These are phyloP conservation scores for Leccinum pallidistipes DNA, from an alignment of 1,284 basidiomycete species.

Conservation along the genomic window DNA sequence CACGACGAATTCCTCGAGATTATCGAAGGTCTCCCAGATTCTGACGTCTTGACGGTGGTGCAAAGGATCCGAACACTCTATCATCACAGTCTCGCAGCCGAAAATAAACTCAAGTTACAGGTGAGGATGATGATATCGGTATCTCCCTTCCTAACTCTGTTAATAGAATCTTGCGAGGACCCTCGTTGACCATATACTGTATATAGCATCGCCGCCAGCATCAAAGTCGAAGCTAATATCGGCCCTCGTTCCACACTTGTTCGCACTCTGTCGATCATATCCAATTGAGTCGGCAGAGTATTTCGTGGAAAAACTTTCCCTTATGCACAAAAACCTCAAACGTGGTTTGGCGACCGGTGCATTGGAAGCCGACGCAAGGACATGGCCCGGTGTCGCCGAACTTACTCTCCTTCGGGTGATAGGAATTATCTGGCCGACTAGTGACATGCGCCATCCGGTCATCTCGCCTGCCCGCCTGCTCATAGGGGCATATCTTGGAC, in stretches of 20 bases:
- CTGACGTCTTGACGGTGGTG: constrained; percentile 80
- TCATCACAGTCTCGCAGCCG: constrained; percentile 87
- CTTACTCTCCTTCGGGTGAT: constrained; percentile 80
- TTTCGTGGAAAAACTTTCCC: constrained; percentile 79
- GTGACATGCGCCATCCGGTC: constrained; percentile 91
- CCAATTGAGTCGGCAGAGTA: constrained; percentile 78
- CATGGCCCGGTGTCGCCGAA: constrained; percentile 88
- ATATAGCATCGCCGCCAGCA: constrained; percentile 65
- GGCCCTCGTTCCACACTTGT: constrained; percentile 79
- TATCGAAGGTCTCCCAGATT: constrained; percentile 66
- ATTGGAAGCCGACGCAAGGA: constrained; percentile 64
- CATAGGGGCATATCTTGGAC: constrained; percentile 89
- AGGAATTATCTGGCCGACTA: constrained; percentile 89
- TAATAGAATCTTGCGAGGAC: constrained; percentile 71
- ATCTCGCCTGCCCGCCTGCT: constrained; percentile 85
- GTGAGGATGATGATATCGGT: constrained; percentile 40
- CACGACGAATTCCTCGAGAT: constrained; percentile 91
- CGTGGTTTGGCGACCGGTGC: constrained; percentile 82
- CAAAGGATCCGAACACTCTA: constrained; percentile 91
- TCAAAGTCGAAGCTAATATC: constrained; percentile 66
- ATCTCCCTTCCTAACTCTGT: constrained; percentile 3
- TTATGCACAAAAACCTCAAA: constrained; percentile 96
- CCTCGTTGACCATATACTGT: constrained; percentile 90
- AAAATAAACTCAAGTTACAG: constrained; percentile 92
- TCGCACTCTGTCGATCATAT: constrained; percentile 78